These are phyloP conservation scores for Pinus albicaulis DNA, from an alignment of 75 land plant species.

Conservation along the genomic window DNA sequence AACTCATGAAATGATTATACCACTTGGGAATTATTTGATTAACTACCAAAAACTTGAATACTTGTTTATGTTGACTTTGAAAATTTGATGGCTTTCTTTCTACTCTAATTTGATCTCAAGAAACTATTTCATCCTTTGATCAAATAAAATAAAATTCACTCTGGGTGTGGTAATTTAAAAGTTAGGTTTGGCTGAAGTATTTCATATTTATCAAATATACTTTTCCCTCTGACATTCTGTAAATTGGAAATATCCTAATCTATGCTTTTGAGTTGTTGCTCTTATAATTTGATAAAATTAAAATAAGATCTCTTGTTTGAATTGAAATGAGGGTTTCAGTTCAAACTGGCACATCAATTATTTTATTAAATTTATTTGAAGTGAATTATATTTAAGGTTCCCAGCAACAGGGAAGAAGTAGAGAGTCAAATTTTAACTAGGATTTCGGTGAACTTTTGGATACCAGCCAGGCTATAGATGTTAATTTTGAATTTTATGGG, in stretches of 20 bases:
- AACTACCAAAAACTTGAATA: neutral
- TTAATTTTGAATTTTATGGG: conserved; percentile 67
- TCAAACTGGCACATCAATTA: no score
- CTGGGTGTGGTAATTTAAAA: neutral
- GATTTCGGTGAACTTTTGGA: conserved; percentile 73
- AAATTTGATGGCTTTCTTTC: no score
- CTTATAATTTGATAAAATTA: neutral
- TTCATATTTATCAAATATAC: neutral
- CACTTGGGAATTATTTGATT: no score
- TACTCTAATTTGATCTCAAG: neutral
- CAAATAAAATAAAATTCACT: neutral
- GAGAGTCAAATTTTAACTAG: conserved; percentile 60
- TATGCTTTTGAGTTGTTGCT: neutral
- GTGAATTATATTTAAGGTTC: no score
- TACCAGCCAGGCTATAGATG: conserved; percentile 55
- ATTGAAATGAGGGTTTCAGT: no score
- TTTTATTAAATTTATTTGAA: no score
- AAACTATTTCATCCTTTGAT: neutral
- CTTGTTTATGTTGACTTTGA: neutral
- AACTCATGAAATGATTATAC: no score
- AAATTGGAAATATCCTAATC: neutral
- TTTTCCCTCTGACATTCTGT: neutral
- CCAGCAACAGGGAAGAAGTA: no score
- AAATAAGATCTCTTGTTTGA: neutral
- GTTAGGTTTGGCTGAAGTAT: neutral